Conservation (phyloP, 805 yeast genomes). For the Candida endomychidarum region DNA sequence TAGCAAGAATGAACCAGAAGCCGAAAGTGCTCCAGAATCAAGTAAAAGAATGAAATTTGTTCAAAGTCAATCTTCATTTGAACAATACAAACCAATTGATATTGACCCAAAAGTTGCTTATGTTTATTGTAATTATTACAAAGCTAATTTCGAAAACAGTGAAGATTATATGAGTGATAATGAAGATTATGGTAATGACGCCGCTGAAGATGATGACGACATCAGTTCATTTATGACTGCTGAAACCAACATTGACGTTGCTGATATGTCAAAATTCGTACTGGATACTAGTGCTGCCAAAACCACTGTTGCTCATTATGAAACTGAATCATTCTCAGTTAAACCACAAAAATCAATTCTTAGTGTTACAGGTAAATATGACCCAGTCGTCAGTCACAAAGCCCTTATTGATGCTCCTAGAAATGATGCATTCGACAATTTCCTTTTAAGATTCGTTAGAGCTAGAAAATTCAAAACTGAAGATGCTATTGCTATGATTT, state of each 20-base stretch:
- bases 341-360: slow-evolving; percentile 39
- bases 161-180: slow-evolving; percentile 23
- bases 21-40: slow-evolving; percentile 19
- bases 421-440: slow-evolving; percentile 79
- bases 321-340: slow-evolving; percentile 13
- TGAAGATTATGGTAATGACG: slow-evolving; percentile 18
- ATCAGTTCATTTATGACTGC: slow-evolving; percentile 37
- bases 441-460: slow-evolving; percentile 70
- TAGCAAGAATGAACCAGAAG: slow-evolving; percentile 10
- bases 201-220: slow-evolving; percentile 23
- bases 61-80: slow-evolving; percentile 25
- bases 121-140: slow-evolving; percentile 22
- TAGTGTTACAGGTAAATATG: slow-evolving; percentile 49
- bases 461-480: slow-evolving; percentile 86
- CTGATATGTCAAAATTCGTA: slow-evolving; percentile 14
- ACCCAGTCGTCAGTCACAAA: slow-evolving; percentile 50
- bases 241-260: slow-evolving; percentile 21
- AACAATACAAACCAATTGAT: slow-evolving; percentile 23
- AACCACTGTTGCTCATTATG: slow-evolving; percentile 5
- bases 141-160: slow-evolving; percentile 19
- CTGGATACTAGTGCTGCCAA: slow-evolving; percentile 1
- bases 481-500: slow-evolving; percentile 66
- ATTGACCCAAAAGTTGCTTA: slow-evolving; percentile 22
- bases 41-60: slow-evolving; percentile 29
- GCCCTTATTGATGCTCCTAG: slow-evolving; percentile 47